Conservation (phyloP, 2,329 filamentous ascomycete genomes). For the Fusarium pilosicola region DNA sequence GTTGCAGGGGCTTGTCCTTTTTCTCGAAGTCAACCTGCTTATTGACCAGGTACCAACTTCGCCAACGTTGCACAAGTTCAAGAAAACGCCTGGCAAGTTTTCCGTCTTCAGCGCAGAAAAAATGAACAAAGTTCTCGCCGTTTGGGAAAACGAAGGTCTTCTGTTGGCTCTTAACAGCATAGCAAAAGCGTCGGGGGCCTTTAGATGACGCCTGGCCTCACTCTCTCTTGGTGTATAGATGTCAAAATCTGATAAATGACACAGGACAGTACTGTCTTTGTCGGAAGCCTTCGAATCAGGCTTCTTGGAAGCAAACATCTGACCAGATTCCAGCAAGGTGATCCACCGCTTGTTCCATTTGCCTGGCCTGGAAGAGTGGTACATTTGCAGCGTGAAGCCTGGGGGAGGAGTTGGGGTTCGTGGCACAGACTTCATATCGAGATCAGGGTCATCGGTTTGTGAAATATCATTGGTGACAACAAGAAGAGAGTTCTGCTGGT, state of each 20-base stretch:
- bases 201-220: constrained; percentile 75
- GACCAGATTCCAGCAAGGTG: constrained; percentile 77
- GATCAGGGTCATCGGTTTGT: constrained; percentile 65
- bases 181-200: constrained; percentile 85
- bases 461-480: constrained; percentile 69
- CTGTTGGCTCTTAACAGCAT: constrained; percentile 91
- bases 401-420: constrained; percentile 66
- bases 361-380: constrained; percentile 82
- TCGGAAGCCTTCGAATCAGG: constrained; percentile 64
- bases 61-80: constrained; percentile 79
- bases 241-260: constrained; percentile 91
- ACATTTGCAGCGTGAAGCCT: constrained; percentile 76
- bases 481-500: constrained; percentile 78
- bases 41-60: constrained; percentile 90
- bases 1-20: constrained; percentile 34
- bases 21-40: constrained; percentile 65
- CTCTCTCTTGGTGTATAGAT: constrained; percentile 81
- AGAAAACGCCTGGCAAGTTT: constrained; percentile 75
- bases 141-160: constrained; percentile 85
- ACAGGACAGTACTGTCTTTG: constrained; percentile 77
- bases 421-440: constrained; percentile 74
- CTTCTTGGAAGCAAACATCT: constrained; percentile 78
- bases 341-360: constrained; percentile 91
- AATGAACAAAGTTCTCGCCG: constrained; percentile 89
- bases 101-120: constrained; percentile 84